Conservation (phyloP, 768 basidiomycete genomes). For the Phanerochaete sordida region DNA sequence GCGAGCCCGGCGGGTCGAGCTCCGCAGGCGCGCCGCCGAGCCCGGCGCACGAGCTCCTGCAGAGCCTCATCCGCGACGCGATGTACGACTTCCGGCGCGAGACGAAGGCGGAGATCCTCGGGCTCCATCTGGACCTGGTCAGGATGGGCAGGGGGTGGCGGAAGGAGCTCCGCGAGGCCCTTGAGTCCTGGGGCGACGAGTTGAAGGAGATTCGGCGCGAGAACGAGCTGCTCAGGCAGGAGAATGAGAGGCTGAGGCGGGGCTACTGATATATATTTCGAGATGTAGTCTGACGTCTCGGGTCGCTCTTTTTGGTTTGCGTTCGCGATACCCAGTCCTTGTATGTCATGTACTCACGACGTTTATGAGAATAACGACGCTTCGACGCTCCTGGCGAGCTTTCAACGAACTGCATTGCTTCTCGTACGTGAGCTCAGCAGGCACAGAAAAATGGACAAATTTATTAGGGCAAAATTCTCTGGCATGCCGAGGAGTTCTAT, state of each 20-base stretch:
- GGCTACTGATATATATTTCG: constrained; percentile 23
- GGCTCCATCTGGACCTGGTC: constrained; percentile 70
- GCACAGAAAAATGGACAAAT: too few species aligned
- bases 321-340: neutral
- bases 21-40: constrained; percentile 22
- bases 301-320: neutral
- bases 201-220: constrained; percentile 42
- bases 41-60: constrained; percentile 57
- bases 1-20: neutral
- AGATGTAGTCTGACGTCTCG: neutral
- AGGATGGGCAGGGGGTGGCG: constrained; percentile 70
- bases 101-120: constrained; percentile 67
- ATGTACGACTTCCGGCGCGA: constrained; percentile 73
- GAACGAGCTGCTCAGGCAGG: constrained; percentile 55
- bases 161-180: constrained; percentile 54
- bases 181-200: constrained; percentile 62
- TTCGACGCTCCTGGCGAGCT: neutral
- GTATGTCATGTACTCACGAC: neutral
- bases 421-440: too few species aligned
- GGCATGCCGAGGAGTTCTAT: too few species aligned
- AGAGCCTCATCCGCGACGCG: constrained; percentile 63
- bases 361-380: neutral
- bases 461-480: too few species aligned
- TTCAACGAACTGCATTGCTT: too few species aligned
- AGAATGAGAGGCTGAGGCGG: constrained; percentile 54